phyloP scores from a whole-genome alignment of 139 green algal species.

The Picochlorum sp. region DNA sequence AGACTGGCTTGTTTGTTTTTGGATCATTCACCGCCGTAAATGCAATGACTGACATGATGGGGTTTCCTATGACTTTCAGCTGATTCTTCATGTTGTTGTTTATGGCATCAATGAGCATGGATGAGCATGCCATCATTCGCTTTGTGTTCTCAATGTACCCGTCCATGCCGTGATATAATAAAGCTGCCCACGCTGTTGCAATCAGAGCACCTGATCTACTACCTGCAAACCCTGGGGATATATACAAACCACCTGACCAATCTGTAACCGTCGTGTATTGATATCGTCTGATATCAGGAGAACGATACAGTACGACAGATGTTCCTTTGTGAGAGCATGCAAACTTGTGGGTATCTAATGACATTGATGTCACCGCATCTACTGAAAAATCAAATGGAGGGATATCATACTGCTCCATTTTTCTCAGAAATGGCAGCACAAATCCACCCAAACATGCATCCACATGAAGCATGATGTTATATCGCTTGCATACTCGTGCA shows the following conservation, averaged over 20 bases:
- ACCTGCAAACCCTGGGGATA: constrained; percentile 76
- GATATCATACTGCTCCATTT: constrained; percentile 52
- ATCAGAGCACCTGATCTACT: constrained; percentile 84
- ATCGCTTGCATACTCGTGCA: constrained; percentile 26
- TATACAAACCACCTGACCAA: constrained; percentile 92
- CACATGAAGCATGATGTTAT: constrained; percentile 66
- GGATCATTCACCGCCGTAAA: constrained; percentile 37
- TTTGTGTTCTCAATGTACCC: constrained; percentile 52
- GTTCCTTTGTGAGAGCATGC: constrained; percentile 90
- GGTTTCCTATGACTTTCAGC: constrained; percentile 63
- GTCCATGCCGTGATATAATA: constrained; percentile 69
- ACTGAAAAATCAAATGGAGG: constrained; percentile 76
- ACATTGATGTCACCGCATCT: constrained; percentile 87
- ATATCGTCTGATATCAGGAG: constrained; percentile 42
- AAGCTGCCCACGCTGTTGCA: constrained; percentile 78
- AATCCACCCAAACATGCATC: constrained; percentile 90
- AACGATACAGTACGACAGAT: constrained; percentile 78
- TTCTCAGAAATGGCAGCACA: constrained; percentile 83
- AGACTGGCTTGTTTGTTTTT: not conserved
- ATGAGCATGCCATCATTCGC: constrained; percentile 41
- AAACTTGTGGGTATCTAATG: constrained; percentile 96
- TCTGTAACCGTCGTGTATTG: constrained; percentile 78
- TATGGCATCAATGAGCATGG: constrained; percentile 41
- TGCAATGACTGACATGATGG: constrained; percentile 71
- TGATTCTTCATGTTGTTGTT: constrained; percentile 19